phyloP scores from a whole-genome alignment of 108 stramenopile species.

The Seminavis robusta region DNA sequence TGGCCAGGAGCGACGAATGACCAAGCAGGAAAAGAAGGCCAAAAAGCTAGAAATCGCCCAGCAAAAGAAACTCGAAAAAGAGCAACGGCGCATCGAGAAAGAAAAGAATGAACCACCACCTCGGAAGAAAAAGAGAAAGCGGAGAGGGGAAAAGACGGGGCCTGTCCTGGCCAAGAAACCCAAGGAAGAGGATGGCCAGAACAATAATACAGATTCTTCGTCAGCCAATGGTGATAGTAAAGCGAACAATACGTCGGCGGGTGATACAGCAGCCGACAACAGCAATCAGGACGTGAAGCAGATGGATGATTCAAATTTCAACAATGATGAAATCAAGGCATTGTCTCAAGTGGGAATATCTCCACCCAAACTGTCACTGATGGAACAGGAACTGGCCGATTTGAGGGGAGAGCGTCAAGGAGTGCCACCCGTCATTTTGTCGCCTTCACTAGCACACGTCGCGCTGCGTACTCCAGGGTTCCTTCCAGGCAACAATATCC shows the following conservation, averaged over 20 bases:
- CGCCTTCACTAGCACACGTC: conserved; percentile 50
- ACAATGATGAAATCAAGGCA: neutral
- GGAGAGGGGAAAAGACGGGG: conserved; percentile 6
- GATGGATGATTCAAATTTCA: neutral
- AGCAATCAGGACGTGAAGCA: neutral
- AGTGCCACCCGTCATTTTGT: conserved; percentile 56
- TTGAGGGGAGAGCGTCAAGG: conserved; percentile 38
- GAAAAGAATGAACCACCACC: conserved; percentile 10
- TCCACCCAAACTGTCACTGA: conserved; percentile 23
- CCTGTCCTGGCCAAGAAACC: neutral
- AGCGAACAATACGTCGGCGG: neutral
- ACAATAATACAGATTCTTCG: conserved; percentile 1
- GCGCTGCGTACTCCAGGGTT: conserved; percentile 6
- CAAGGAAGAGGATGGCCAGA: conserved; percentile 1
- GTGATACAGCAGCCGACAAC: neutral
- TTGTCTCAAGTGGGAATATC: conserved; percentile 12
- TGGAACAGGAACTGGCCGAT: conserved; percentile 48
- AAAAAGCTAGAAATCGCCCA: conserved; percentile 33
- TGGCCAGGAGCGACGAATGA: conserved; percentile 73
- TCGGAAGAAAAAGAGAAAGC: conserved; percentile 19
- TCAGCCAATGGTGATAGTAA: conserved; percentile 4
- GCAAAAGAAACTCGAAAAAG: conserved; percentile 34
- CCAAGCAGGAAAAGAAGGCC: conserved; percentile 68
- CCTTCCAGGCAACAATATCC: conserved; percentile 1
- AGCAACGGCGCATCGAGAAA: conserved; percentile 11